Base-by-base conservation (phyloP, 73 alveolate species). In the Stentor coeruleus region DNA sequence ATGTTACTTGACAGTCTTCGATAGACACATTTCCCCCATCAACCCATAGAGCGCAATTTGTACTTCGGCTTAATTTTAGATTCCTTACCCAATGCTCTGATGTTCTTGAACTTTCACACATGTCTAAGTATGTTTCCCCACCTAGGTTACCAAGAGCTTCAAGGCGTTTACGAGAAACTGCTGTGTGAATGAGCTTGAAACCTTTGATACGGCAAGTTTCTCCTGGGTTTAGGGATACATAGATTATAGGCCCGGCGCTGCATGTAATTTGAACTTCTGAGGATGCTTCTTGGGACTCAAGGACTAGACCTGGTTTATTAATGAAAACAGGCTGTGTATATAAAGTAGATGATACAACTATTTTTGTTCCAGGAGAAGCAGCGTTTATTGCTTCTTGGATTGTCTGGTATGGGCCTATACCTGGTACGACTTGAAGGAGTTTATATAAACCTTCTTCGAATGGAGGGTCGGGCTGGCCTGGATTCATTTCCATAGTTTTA, bases 391-490 rank as follows among this genome's bases (percentile, higher is more conserved):
- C 79, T 66, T 66, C 79, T 66, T 66, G 79, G 2, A 66, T 66
- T 11, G 79, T 66, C 40, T 66, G 37, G 79, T 66, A 66, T 14
- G 79, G 79, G 40, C 79, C 79, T 20, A 20, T 66, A 20, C 79
- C 79, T 20, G 79, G 79, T 20, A 66, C 79, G 49, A 66, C 79
- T 14, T 66, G 79, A 0, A 66, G 79, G 42, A 66, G 49, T 66
- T 66, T 66, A 40, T 66, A 66, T 20, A 31, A 11, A 20, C 37
- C 79, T 31, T 66, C 79, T 66, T 66, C 79, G 37, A 66, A 66
- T 66, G 79, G 79, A 66, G 79, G 79, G 41, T 66, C 79, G 14
- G 79, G 79, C 37, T 66, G 79, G 79, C 79, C 79, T 20, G 79
- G 79, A 40, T 66, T 66, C 49, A 66, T 0, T 20, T 66, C 79